Evolutionary conservation across 768 basidiomycete genomes (phyloP).

Genomic region (Cantharellus cinnabarinus): DNA sequence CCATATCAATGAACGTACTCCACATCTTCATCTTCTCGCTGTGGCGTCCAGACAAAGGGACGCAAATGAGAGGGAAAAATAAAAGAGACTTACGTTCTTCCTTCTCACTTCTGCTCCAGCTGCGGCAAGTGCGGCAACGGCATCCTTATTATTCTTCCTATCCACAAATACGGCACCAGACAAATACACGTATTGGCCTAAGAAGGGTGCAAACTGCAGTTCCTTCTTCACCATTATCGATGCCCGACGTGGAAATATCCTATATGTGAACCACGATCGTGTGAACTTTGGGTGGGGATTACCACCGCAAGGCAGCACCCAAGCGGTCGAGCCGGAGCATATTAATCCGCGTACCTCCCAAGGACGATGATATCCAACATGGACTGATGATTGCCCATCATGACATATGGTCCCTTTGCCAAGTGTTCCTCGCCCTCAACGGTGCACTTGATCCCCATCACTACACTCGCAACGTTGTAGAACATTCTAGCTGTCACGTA

Average conservation of each 20-base stretch:
- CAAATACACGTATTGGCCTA: constrained; percentile 81
- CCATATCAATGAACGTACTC: background rate
- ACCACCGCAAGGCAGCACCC: background rate
- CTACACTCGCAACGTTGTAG: constrained; percentile 41
- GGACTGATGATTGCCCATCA: constrained; percentile 85
- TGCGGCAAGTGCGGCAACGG: constrained; percentile 51
- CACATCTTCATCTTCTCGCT: background rate
- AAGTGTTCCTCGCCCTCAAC: constrained; percentile 80
- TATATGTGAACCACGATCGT: constrained; percentile 13
- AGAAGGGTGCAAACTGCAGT: constrained; percentile 55
- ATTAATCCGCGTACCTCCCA: constrained; percentile 46
- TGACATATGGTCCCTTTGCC: constrained; percentile 42
- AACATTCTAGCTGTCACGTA: constrained; percentile 67
- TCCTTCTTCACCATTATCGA: constrained; percentile 90
- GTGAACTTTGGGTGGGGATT: background rate
- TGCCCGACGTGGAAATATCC: constrained; percentile 62
- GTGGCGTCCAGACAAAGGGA: background rate
- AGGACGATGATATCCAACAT: constrained; percentile 73
- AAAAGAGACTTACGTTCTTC: constrained; percentile 13
- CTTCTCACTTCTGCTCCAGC: constrained; percentile 66
- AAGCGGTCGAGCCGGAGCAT: background rate
- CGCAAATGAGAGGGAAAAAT: background rate
- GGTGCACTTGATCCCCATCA: constrained; percentile 46
- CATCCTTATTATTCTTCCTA: constrained; percentile 53
- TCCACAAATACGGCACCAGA: constrained; percentile 85